phyloP scores from a whole-genome alignment of 1,284 basidiomycete species.

The Microbotryomycetes sp. region DNA sequence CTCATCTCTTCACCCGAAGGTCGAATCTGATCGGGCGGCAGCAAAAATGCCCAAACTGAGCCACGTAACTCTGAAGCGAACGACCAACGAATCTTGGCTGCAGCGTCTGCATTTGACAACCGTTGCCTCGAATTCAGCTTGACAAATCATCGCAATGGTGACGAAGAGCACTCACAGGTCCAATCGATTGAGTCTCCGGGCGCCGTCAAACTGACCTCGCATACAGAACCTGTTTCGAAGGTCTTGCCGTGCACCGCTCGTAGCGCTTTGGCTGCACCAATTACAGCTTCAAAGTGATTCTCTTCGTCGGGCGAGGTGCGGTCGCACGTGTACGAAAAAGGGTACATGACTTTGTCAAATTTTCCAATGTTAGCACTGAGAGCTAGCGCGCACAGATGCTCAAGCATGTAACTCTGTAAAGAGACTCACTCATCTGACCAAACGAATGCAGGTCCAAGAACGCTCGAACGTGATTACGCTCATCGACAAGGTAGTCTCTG shows the following conservation, averaged over 20 bases:
- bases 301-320: constrained; percentile 65
- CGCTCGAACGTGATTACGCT: constrained; percentile 48
- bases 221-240: constrained; percentile 52
- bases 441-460: constrained; percentile 76
- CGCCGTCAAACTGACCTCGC: constrained; percentile 45
- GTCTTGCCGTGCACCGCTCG: constrained; percentile 41
- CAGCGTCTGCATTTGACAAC: constrained; percentile 41
- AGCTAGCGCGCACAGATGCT: constrained; percentile 38
- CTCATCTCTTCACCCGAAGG: constrained; percentile 70
- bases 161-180: constrained; percentile 52
- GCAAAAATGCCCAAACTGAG: constrained; percentile 68
- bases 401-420: neutral
- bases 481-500: constrained; percentile 59
- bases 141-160: constrained; percentile 22
- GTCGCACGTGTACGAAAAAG: constrained; percentile 68
- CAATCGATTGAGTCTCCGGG: constrained; percentile 71
- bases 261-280: constrained; percentile 62
- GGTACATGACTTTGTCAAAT: constrained; percentile 50
- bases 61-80: constrained; percentile 71
- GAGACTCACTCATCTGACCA: constrained; percentile 62
- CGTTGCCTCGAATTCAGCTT: neutral
- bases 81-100: constrained; percentile 56
- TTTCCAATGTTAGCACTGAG: neutral
- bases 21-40: constrained; percentile 65
- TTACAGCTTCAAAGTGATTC: constrained; percentile 68